Evolutionary conservation across 1,139 yeast genomes (phyloP).

Genomic region (Wickerhamomyces sp.): DNA sequence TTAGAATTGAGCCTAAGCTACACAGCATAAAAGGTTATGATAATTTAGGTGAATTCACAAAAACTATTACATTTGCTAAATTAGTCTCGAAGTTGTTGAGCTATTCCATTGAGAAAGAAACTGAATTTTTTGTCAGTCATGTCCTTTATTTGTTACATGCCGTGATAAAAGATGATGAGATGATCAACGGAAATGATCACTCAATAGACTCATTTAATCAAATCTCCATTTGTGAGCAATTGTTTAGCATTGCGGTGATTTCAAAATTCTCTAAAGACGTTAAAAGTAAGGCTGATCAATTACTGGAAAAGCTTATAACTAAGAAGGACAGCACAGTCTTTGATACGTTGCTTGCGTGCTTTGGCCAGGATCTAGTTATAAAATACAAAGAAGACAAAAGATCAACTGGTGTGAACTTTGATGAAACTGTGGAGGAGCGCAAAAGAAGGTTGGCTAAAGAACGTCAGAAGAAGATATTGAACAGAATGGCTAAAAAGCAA

Average conservation of each 20-base stretch:
- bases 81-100: constrained; percentile 53
- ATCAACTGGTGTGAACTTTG: constrained; percentile 39
- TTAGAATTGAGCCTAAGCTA: constrained; percentile 40
- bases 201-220: constrained; percentile 44
- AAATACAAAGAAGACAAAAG: constrained; percentile 42
- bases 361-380: constrained; percentile 52
- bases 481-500: constrained; percentile 78
- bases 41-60: constrained; percentile 47
- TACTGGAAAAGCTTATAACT: constrained; percentile 45
- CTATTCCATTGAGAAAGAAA: constrained; percentile 44
- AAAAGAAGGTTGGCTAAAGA: constrained; percentile 57
- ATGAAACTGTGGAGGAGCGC: constrained; percentile 48
- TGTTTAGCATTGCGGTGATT: constrained; percentile 48
- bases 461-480: constrained; percentile 66
- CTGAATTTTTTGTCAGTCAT: constrained; percentile 51
- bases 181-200: constrained; percentile 33
- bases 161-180: constrained; percentile 50
- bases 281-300: constrained; percentile 49
- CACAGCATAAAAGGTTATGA: constrained; percentile 28
- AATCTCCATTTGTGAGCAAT: constrained; percentile 52
- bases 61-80: constrained; percentile 50
- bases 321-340: constrained; percentile 44
- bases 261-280: constrained; percentile 43
- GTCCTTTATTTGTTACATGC: constrained; percentile 69
- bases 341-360: constrained; percentile 48